Conservation (phyloP, 164 flowering plant species). For the Platanus orientalis region DNA sequence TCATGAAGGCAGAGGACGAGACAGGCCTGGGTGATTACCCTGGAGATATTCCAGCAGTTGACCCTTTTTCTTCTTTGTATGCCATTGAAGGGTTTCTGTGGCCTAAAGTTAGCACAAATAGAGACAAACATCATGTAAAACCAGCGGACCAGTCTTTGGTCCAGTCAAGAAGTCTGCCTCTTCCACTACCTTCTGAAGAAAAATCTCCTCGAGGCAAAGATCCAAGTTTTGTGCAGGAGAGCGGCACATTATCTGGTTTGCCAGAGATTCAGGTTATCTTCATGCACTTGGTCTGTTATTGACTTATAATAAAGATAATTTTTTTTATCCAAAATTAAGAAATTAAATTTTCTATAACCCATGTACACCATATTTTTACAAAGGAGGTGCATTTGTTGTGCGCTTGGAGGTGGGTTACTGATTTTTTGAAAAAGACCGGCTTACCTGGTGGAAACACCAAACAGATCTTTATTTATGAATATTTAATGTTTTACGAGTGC, state of each 20-base stretch:
- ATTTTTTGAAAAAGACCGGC: no score
- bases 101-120: slow-evolving; percentile 43
- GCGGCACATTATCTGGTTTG: slow-evolving; percentile 18
- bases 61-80: slow-evolving; percentile 61
- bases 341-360: neutral
- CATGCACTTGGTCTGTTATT: slow-evolving; percentile 4
- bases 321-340: neutral
- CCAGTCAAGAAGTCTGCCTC: slow-evolving; percentile 10
- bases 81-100: slow-evolving; percentile 63
- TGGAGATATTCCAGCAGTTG: slow-evolving; percentile 51
- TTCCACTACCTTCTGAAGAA: slow-evolving; percentile 14
- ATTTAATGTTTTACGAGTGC: neutral
- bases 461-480: no score
- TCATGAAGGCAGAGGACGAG: slow-evolving; percentile 65
- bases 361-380: no score
- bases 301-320: neutral
- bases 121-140: slow-evolving; percentile 11
- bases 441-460: no score
- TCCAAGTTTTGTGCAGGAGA: slow-evolving; percentile 19
- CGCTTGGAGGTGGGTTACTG: no score
- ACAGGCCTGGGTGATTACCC: slow-evolving; percentile 37
- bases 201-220: slow-evolving; percentile 20
- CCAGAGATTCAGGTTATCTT: slow-evolving; percentile 33
- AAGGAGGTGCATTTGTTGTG: no score
- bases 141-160: slow-evolving; percentile 14